A percentile compares a stretch with the other conserved stretches of the same genome.
Evolutionary conservation across 441 rosid genomes (phyloP).

Genomic region (Metrosideros polymorpha): DNA sequence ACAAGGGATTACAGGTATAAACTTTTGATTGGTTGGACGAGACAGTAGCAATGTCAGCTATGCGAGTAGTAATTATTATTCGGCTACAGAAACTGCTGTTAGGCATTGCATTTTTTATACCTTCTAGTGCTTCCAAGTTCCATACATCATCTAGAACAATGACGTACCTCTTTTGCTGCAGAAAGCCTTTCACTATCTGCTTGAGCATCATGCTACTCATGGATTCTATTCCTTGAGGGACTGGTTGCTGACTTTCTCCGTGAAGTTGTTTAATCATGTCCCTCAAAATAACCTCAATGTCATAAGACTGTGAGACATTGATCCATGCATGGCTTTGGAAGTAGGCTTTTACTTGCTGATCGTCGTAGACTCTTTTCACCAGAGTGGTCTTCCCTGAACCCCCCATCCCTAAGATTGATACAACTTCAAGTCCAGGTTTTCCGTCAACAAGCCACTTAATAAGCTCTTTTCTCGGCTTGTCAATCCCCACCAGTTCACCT

Average conservation of each 20-base stretch:
- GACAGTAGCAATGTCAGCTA: not conserved
- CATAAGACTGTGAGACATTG: not conserved
- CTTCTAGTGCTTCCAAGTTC: not conserved
- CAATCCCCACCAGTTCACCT: not conserved
- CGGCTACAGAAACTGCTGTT: not conserved
- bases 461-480: not conserved
- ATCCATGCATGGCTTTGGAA: not conserved
- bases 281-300: not conserved
- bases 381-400: not conserved
- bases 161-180: not conserved
- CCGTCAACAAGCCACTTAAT: not conserved
- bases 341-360: not conserved
- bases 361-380: not conserved
- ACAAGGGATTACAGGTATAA: no score
- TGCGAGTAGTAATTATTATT: not conserved
- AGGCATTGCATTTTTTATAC: not conserved
- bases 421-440: not conserved
- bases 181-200: no score
- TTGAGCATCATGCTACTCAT: not conserved
- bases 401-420: not conserved
- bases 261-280: not conserved
- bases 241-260: not conserved
- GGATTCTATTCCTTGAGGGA: not conserved
- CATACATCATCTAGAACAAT: not conserved
- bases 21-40: not conserved